These are phyloP conservation scores for Berberis vulgaris DNA, from an alignment of 164 flowering plant genomes.

Conservation along the genomic window DNA sequence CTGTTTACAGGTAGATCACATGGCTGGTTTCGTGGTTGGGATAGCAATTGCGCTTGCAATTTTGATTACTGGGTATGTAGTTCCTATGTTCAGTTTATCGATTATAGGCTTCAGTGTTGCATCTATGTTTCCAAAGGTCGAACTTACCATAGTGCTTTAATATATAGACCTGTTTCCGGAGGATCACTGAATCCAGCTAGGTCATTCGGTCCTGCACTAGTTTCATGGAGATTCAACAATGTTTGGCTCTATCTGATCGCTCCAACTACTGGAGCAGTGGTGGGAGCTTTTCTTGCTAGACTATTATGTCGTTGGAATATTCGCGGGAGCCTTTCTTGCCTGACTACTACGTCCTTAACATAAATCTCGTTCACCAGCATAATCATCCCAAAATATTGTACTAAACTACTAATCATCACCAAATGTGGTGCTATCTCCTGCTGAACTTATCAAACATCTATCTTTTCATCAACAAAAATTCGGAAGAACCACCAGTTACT, in stretches of 20 bases:
- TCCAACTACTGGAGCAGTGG: slow-evolving; percentile 58
- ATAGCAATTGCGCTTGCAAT: slow-evolving; percentile 60
- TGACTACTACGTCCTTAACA: slow-evolving; percentile 26
- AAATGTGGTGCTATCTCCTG: too few species aligned
- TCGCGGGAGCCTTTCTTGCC: slow-evolving; percentile 31
- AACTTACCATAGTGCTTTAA: neutral
- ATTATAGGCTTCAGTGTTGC: neutral
- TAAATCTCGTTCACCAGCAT: slow-evolving; percentile 1
- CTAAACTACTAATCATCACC: neutral
- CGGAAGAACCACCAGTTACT: too few species aligned
- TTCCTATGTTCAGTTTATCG: neutral
- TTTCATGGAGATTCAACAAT: slow-evolving; percentile 43
- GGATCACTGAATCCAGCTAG: slow-evolving; percentile 95
- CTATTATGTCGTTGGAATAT: slow-evolving; percentile 4
- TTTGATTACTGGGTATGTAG: slow-evolving; percentile 56
- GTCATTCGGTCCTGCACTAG: slow-evolving; percentile 73
- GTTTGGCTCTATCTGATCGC: slow-evolving; percentile 66
- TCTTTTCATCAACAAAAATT: too few species aligned
- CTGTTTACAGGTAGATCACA: slow-evolving; percentile 35
- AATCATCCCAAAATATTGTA: slow-evolving; percentile 9
- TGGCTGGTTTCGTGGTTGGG: slow-evolving; percentile 52
- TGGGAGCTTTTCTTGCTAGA: slow-evolving; percentile 33
- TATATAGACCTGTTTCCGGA: slow-evolving; percentile 71
- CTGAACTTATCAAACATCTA: too few species aligned
- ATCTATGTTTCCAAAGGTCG: neutral